Percentiles rank a stretch among this genome's conserved stretches.
These are phyloP conservation scores for Prunus mira DNA, from an alignment of 306 rosid genomes.

Conservation along the genomic window DNA sequence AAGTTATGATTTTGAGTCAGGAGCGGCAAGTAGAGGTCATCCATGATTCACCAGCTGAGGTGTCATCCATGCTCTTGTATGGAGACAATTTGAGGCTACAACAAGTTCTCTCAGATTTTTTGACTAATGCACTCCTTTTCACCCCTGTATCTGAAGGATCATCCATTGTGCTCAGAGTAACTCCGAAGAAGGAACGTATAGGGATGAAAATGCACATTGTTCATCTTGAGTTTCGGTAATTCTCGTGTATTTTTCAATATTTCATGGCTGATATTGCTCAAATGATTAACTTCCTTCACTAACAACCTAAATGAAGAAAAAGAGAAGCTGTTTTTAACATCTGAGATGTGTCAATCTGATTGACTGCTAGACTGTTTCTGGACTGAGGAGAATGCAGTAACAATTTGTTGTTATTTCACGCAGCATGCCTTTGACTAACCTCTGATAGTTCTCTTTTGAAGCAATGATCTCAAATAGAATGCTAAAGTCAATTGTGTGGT, in stretches of 20 bases:
- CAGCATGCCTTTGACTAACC: too few relatives aligned
- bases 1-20: conserved; percentile 36
- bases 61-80: conserved; percentile 30
- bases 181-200: conserved; percentile 31
- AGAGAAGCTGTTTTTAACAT: too few relatives aligned
- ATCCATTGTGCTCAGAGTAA: conserved; percentile 17
- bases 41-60: conserved; percentile 34
- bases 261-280: background rate
- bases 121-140: conserved; percentile 29
- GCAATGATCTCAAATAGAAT: background rate
- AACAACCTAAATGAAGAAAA: too few relatives aligned
- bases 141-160: conserved; percentile 29
- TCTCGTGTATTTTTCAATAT: background rate
- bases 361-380: too few relatives aligned
- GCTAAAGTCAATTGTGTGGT: background rate
- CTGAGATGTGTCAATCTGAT: too few relatives aligned
- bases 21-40: conserved; percentile 31
- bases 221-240: conserved; percentile 41
- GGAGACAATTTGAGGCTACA: conserved; percentile 50
- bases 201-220: conserved; percentile 38
- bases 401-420: too few relatives aligned
- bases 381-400: too few relatives aligned
- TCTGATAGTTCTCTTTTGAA: too few relatives aligned
- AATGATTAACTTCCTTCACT: too few relatives aligned
- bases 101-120: conserved; percentile 35